Percentiles rank a stretch among this genome's conserved stretches.
These are phyloP conservation scores for Micractinium sp. DNA, from an alignment of 139 green algal species.

Conservation along the genomic window DNA sequence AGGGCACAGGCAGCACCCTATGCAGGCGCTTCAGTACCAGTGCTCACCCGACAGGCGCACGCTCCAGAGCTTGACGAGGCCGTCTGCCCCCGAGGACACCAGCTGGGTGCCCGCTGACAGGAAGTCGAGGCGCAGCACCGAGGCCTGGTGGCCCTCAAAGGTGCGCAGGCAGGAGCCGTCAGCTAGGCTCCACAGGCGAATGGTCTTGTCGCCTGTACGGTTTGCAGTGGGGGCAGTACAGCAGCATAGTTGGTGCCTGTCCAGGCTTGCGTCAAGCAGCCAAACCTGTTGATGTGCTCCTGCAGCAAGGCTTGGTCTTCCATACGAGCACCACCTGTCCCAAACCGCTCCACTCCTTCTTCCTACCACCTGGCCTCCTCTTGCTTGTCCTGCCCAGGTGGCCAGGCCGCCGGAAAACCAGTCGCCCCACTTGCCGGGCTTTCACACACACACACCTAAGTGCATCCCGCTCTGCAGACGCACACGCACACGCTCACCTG, in stretches of 20 bases:
- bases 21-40: too few relatives aligned
- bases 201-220: slow-evolving; percentile 73
- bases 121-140: slow-evolving; percentile 85
- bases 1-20: too few relatives aligned
- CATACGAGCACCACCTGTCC: too few relatives aligned
- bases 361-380: too few relatives aligned
- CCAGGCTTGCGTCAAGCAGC: too few relatives aligned
- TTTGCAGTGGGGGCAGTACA: not conserved
- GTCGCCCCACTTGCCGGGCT: too few relatives aligned
- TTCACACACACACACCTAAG: not conserved
- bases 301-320: too few relatives aligned
- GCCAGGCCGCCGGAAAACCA: not conserved
- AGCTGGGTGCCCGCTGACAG: slow-evolving; percentile 83
- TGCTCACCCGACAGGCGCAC: slow-evolving; percentile 44
- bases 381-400: not conserved
- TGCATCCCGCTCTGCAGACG: not conserved
- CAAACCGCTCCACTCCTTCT: too few relatives aligned
- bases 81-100: slow-evolving; percentile 88
- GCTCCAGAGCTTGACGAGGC: slow-evolving; percentile 96
- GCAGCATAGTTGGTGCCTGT: too few relatives aligned
- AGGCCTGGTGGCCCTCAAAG: slow-evolving; percentile 91
- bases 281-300: too few relatives aligned
- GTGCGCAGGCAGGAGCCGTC: slow-evolving; percentile 89
- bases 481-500: slow-evolving; percentile 21
- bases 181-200: slow-evolving; percentile 88